Percentiles rank a stretch among this genome's conserved stretches.
phyloP scores from a whole-genome alignment of 2,329 filamentous ascomycete species.

The Amauroascus niger region DNA sequence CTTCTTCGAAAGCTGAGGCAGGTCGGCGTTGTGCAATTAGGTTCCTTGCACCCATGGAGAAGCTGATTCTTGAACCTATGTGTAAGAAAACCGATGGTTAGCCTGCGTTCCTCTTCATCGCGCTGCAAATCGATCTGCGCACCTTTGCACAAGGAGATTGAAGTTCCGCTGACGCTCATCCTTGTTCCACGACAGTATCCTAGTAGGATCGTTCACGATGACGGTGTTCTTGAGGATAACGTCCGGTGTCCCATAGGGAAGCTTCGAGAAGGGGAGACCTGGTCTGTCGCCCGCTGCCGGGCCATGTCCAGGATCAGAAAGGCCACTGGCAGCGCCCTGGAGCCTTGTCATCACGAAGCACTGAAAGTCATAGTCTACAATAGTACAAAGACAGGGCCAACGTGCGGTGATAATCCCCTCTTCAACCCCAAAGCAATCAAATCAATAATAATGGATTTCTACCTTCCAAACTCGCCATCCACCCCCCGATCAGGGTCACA shows the following conservation, averaged over 20 bases:
- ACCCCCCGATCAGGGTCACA: background rate
- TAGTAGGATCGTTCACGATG: conserved; percentile 29
- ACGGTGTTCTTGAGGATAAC: conserved; percentile 33
- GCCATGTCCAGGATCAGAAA: conserved; percentile 23
- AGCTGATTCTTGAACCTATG: conserved; percentile 68
- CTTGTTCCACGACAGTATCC: conserved; percentile 32
- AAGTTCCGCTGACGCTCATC: conserved; percentile 35
- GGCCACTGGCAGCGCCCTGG: conserved; percentile 33
- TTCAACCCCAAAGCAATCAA: too few relatives aligned
- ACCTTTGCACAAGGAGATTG: conserved; percentile 60
- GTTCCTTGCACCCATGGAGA: conserved; percentile 65
- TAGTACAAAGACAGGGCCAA: background rate
- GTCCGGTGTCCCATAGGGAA: conserved; percentile 35
- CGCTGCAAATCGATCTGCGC: conserved; percentile 18
- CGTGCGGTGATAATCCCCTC: background rate
- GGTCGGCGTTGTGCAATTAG: conserved; percentile 61
- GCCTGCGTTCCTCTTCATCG: background rate
- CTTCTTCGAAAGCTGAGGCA: conserved; percentile 71
- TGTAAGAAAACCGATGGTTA: conserved; percentile 8
- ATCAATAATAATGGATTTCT: too few relatives aligned
- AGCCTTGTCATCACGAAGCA: conserved; percentile 32
- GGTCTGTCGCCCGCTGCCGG: conserved; percentile 23
- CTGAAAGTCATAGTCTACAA: background rate
- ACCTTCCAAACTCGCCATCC: too few relatives aligned
- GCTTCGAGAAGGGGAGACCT: conserved; percentile 29